Evolutionary conservation across 257 asterid species (phyloP), one percentile per base, ranked within the genome.

Genomic region (Gardenia jasminoides): DNA sequence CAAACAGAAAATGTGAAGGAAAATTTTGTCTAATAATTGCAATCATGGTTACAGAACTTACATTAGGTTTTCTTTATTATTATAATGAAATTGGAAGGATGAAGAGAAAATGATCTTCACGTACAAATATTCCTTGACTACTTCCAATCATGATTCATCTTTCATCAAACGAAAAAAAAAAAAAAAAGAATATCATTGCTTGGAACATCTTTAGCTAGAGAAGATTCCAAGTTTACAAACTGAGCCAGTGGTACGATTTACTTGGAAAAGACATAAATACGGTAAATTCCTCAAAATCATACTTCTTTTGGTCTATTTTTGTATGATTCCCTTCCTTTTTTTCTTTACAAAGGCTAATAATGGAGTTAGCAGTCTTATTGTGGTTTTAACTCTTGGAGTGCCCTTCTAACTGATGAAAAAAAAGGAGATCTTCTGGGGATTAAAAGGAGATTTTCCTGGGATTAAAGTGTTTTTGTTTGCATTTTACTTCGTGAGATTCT

Each of bases 381-480:
- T 31, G 46, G 66, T 76, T 84, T 56, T 12, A 70, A 28, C 59
- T 44, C 70, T 50, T 36, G 72, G 43, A 54, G 24, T 75, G 71
- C 77, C 72, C 78, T 82, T 76, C 46, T 30, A 71, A 76, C 47
- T 54, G 44, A 36, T 36, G 4, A 36, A 36, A 58, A 44, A 28
- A 64, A 12, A 8, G 10, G 15, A 22, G 33, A 11, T 61, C 33
- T 26, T 26, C 10, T 8, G 15, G 67, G 16, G 30, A 24, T 61
- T 26, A 61, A 39, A 22, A 43, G 10, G 15, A 22, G 33, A 11
- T 61, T 16, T 26, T 26, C 10, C 9, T 4, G 67, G 16, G 30
- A 24, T 61, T 26, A 61, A 39, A 22, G 43, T 75, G 39, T n/a
- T 75, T 75, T 19, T 28, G 13, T 2, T 58, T 43, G n/a, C 3